A percentile compares a stretch with the other conserved stretches of the same genome.
These are phyloP conservation scores for Ogataea methanolica DNA, from an alignment of 805 yeast species.

Conservation along the genomic window DNA sequence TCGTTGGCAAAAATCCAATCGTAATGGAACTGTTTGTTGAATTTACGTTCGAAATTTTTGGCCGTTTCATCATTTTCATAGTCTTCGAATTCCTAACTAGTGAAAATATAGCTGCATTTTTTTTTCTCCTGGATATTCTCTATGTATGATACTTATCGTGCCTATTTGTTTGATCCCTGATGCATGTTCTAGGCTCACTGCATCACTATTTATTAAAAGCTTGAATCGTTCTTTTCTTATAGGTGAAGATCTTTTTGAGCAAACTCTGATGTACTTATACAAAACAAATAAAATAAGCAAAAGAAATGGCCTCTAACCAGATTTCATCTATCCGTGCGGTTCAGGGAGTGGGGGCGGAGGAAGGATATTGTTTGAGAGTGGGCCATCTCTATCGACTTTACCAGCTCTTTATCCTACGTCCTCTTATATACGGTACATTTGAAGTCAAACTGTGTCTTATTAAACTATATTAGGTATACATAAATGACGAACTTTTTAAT, in stretches of 20 bases:
- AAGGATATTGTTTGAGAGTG: not conserved
- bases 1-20: conserved; percentile 77
- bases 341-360: too few relatives aligned
- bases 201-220: too few relatives aligned
- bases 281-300: too few relatives aligned
- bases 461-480: too few relatives aligned
- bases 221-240: too few relatives aligned
- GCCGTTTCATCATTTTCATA: conserved; percentile 49
- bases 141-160: not conserved
- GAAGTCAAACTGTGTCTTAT: too few relatives aligned
- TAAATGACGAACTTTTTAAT: not conserved
- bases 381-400: not conserved
- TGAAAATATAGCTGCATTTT: conserved; percentile 63
- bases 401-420: too few relatives aligned
- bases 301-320: too few relatives aligned
- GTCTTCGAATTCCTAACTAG: conserved; percentile 64
- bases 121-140: conserved; percentile 17
- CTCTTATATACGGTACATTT: too few relatives aligned
- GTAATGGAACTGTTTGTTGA: conserved; percentile 52
- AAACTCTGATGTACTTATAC: too few relatives aligned
- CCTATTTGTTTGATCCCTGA: not conserved
- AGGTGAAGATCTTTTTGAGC: too few relatives aligned
- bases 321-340: not conserved
- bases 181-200: not conserved
- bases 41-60: conserved; percentile 56